Conservation (phyloP, 1,284 basidiomycete species). For the Testicularia cyperi region DNA sequence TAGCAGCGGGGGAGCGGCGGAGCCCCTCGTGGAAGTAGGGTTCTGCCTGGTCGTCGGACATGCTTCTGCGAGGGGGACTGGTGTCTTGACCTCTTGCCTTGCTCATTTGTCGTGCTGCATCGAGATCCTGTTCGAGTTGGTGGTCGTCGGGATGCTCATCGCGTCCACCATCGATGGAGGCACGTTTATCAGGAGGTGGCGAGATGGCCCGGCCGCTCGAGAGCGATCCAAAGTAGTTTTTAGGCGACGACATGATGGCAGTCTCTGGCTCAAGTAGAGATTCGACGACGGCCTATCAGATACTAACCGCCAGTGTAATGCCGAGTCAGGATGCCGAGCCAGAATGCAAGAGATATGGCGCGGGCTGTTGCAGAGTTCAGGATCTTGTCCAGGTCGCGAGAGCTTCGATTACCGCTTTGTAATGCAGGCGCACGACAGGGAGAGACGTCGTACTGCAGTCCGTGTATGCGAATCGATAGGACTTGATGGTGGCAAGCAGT, state of each 20-base stretch:
- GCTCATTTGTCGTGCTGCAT: constrained; percentile 58
- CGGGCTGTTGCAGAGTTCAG: too few relatives aligned
- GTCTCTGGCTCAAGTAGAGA: too few relatives aligned
- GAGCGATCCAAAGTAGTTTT: constrained; percentile 27
- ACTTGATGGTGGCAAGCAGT: too few relatives aligned
- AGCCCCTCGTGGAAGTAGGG: constrained; percentile 36
- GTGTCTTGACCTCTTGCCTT: constrained; percentile 39
- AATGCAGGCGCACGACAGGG: too few relatives aligned
- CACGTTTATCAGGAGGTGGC: constrained; percentile 7
- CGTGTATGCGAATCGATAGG: too few relatives aligned
- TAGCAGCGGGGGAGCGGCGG: constrained; percentile 17
- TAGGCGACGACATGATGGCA: constrained; percentile 29
- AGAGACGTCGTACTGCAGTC: too few relatives aligned
- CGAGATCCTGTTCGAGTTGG: constrained; percentile 55
- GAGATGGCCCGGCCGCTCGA: constrained; percentile 30
- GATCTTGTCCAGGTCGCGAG: too few relatives aligned
- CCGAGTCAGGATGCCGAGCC: too few relatives aligned
- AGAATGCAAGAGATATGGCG: too few relatives aligned
- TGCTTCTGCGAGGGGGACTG: constrained; percentile 21
- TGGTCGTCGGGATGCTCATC: constrained; percentile 21
- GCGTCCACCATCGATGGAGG: constrained; percentile 5
- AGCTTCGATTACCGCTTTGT: too few relatives aligned
- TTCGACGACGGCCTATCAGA: too few relatives aligned
- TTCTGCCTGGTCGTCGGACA: constrained; percentile 28
- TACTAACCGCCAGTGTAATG: too few relatives aligned